Evolutionary conservation across 768 basidiomycete species (phyloP).

Genomic region (Dioszegia aurantiaca): DNA sequence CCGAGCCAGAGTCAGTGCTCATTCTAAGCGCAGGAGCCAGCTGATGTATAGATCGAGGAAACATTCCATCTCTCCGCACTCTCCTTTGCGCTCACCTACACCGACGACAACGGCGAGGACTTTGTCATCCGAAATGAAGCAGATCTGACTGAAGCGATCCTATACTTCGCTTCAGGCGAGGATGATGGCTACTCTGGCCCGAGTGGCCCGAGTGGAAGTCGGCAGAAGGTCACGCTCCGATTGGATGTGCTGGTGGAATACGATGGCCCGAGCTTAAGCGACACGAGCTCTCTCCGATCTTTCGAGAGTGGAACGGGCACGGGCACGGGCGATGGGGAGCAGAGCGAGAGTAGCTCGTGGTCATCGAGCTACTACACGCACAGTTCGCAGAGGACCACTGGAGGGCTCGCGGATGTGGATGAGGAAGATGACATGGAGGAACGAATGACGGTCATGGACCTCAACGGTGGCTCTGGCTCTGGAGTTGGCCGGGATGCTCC

Average conservation of each 20-base stretch:
- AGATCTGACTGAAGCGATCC: slow-evolving; percentile 80
- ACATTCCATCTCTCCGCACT: slow-evolving; percentile 72
- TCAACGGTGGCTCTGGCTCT: neutral
- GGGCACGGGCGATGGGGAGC: slow-evolving; percentile 53
- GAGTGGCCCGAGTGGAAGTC: slow-evolving; percentile 54
- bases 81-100: slow-evolving; percentile 72
- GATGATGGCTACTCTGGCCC: slow-evolving; percentile 62
- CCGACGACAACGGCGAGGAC: slow-evolving; percentile 75
- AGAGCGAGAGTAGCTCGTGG: slow-evolving; percentile 29
- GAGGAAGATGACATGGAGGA: slow-evolving; percentile 15
- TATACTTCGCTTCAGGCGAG: slow-evolving; percentile 72
- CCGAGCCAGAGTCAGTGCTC: slow-evolving; percentile 63
- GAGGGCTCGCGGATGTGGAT: neutral
- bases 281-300: slow-evolving; percentile 77
- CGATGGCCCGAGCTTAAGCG: slow-evolving; percentile 85
- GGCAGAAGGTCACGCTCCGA: slow-evolving; percentile 68
- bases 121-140: slow-evolving; percentile 63
- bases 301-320: slow-evolving; percentile 65
- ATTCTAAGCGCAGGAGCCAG: neutral
- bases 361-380: slow-evolving; percentile 17
- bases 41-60: slow-evolving; percentile 68
- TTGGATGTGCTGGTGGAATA: slow-evolving; percentile 80
- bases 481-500: neutral
- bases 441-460: slow-evolving; percentile 8
- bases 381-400: neutral